Conservation (phyloP, 1,139 yeast species). For the Insectozyma bohioensis region DNA sequence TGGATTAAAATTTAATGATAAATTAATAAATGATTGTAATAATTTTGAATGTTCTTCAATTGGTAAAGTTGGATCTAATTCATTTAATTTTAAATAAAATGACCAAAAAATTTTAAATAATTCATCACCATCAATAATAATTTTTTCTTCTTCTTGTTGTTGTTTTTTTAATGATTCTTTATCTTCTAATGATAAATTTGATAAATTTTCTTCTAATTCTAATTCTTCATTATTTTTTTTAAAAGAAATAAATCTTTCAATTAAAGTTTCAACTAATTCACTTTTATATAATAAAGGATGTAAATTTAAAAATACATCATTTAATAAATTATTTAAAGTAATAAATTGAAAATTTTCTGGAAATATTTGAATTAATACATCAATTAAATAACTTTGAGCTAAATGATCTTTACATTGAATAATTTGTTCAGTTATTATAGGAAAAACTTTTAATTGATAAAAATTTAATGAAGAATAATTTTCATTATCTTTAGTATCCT, state of each 20-base stretch:
- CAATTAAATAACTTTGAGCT: constrained; percentile 89
- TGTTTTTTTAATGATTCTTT: too few species aligned
- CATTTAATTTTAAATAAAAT: constrained; percentile 55
- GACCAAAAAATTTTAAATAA: constrained; percentile 65
- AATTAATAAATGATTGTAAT: constrained; percentile 60
- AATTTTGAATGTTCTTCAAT: constrained; percentile 64
- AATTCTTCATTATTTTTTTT: constrained; percentile 31
- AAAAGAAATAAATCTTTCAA: constrained; percentile 71
- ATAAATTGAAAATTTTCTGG: constrained; percentile 88
- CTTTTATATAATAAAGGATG: constrained; percentile 70
- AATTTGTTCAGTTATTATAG: constrained; percentile 83
- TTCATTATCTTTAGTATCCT: constrained; percentile 32
- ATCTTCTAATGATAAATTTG: too few species aligned
- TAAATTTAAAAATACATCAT: constrained; percentile 59
- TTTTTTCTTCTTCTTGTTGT: constrained; percentile 1
- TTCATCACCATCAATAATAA: constrained; percentile 14
- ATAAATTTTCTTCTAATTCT: constrained; percentile 5
- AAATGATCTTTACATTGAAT: constrained; percentile 88
- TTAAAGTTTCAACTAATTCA: constrained; percentile 65
- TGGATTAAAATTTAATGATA: constrained; percentile 70
- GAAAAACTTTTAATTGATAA: constrained; percentile 68
- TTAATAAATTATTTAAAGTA: constrained; percentile 67
- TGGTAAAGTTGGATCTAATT: constrained; percentile 62
- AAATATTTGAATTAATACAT: constrained; percentile 87
- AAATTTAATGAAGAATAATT: constrained; percentile 36